Evolutionary conservation across 140 eudicot species (phyloP).

Genomic region (Flaveria floridana): DNA sequence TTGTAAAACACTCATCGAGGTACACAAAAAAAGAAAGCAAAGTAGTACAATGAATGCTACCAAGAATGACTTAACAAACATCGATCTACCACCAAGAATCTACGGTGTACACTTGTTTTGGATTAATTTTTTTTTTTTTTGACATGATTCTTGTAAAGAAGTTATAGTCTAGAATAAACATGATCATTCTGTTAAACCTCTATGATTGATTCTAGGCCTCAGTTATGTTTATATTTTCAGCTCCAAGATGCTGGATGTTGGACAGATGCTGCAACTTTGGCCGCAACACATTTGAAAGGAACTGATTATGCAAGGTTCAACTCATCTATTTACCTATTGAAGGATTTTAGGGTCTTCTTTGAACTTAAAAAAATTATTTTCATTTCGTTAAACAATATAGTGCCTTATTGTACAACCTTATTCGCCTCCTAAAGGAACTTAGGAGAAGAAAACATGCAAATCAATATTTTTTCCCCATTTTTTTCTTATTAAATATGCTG

Average conservation of each 20-base stretch:
- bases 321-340: constrained; percentile 23
- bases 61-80: not conserved
- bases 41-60: not conserved
- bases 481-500: not conserved
- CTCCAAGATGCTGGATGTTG: constrained; percentile 99
- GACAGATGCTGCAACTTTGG: constrained; percentile 99
- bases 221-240: constrained; percentile 42
- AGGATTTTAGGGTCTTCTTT: not conserved
- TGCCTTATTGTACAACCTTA: not conserved
- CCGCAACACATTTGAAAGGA: constrained; percentile 95
- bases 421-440: not conserved
- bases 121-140: not conserved
- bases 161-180: not conserved
- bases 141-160: not conserved
- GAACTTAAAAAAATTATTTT: not conserved
- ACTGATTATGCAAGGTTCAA: constrained; percentile 86
- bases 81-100: not conserved
- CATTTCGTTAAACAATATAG: not conserved
- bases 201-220: constrained; percentile 9
- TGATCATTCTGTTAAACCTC: not conserved
- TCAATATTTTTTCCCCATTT: not conserved
- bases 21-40: too few species aligned
- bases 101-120: not conserved
- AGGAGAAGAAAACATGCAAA: constrained; percentile 6
- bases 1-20: not conserved